Evolutionary conservation across 345 rosid genomes (phyloP).

Genomic region (Limnanthes douglasii): DNA sequence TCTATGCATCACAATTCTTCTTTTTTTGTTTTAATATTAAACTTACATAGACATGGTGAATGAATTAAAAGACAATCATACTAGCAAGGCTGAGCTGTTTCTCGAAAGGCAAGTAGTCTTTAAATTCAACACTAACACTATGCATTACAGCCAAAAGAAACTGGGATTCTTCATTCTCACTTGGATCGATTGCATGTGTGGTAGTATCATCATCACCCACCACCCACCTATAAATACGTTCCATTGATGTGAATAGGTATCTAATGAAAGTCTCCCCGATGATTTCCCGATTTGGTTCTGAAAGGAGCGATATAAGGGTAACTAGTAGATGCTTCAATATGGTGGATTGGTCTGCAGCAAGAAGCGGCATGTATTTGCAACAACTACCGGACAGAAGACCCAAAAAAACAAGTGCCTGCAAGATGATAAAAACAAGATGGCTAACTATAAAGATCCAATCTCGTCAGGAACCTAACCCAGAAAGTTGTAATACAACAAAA

Average conservation of each 20-base stretch:
- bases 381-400: constrained; percentile 73
- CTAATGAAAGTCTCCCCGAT: constrained; percentile 33
- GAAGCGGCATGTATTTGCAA: constrained; percentile 81
- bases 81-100: constrained; percentile 58
- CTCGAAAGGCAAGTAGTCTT: constrained; percentile 49
- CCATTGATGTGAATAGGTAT: constrained; percentile 41
- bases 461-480: too few species aligned
- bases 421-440: too few species aligned
- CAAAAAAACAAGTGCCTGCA: constrained; percentile 50
- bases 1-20: too few species aligned
- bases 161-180: constrained; percentile 26
- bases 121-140: constrained; percentile 33
- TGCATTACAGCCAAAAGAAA: constrained; percentile 38
- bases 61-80: constrained; percentile 20
- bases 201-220: constrained; percentile 2
- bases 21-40: too few species aligned
- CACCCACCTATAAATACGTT: constrained; percentile 43
- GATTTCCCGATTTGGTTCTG: constrained; percentile 40
- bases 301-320: constrained; percentile 46
- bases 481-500: too few species aligned
- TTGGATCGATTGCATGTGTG: constrained; percentile 20
- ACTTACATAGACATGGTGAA: too few species aligned
- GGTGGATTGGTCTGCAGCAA: constrained; percentile 35
- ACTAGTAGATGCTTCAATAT: constrained; percentile 59
- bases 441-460: too few species aligned